Conservation (phyloP, 169 alveolate genomes). For the Amoebophrya sp. region DNA sequence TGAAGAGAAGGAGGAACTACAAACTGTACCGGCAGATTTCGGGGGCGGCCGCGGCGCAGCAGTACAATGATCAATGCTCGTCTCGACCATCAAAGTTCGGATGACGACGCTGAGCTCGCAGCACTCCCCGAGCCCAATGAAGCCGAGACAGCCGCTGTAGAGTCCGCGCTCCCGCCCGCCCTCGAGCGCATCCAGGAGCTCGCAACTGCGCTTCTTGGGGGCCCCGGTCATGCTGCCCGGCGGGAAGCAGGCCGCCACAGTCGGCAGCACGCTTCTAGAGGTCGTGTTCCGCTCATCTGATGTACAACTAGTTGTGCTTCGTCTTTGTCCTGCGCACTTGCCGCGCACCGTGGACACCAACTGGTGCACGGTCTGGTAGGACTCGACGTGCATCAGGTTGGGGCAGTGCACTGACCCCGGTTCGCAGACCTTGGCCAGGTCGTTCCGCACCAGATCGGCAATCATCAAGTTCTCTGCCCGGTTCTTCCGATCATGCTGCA, state of each 20-base stretch:
- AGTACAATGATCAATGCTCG: neutral
- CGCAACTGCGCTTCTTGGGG: slow-evolving; percentile 42
- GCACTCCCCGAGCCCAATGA: slow-evolving; percentile 36
- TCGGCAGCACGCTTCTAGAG: slow-evolving; percentile 38
- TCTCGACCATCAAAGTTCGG: slow-evolving; percentile 39
- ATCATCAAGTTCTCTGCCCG: slow-evolving; percentile 48
- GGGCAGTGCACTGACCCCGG: slow-evolving; percentile 39
- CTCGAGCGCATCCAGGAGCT: slow-evolving; percentile 46
- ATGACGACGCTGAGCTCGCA: slow-evolving; percentile 45
- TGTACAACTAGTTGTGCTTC: too few species aligned
- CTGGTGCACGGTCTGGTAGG: slow-evolving; percentile 45
- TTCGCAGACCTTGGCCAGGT: slow-evolving; percentile 44
- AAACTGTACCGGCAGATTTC: too few species aligned
- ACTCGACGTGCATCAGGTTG: slow-evolving; percentile 48
- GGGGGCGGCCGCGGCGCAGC: too few species aligned
- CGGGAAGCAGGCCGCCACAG: slow-evolving; percentile 41
- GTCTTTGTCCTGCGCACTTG: too few species aligned
- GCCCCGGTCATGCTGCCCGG: slow-evolving; percentile 54
- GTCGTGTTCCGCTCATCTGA: too few species aligned
- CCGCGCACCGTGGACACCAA: slow-evolving; percentile 50
- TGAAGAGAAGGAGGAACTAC: too few species aligned
- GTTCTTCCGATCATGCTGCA: neutral
- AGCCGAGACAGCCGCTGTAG: slow-evolving; percentile 50
- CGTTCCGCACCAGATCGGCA: slow-evolving; percentile 47
- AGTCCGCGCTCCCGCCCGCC: slow-evolving; percentile 43